Evolutionary conservation across 2,329 filamentous ascomycete genomes (phyloP).

Genomic region (Epichloe amarillans): DNA sequence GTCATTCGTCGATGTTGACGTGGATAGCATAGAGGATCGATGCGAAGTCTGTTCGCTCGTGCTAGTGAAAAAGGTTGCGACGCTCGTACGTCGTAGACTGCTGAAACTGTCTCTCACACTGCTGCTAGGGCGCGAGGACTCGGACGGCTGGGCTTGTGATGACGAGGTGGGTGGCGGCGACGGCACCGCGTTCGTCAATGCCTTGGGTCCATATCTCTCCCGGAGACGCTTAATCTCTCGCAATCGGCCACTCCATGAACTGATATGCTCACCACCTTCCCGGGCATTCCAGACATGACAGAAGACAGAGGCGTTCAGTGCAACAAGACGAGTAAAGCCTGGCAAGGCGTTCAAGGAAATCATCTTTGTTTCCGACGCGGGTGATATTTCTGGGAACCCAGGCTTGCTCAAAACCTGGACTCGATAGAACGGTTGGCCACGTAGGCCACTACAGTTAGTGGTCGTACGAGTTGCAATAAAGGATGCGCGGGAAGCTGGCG

Average conservation of each 20-base stretch:
- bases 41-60: slow-evolving; percentile 44
- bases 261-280: slow-evolving; percentile 69
- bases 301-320: slow-evolving; percentile 89
- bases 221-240: slow-evolving; percentile 73
- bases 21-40: slow-evolving; percentile 43
- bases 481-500: slow-evolving; percentile 66
- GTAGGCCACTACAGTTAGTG: slow-evolving; percentile 12
- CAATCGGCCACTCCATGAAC: slow-evolving; percentile 78
- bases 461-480: slow-evolving; percentile 52
- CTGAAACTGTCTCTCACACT: slow-evolving; percentile 45
- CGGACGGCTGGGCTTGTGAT: slow-evolving; percentile 8
- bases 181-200: slow-evolving; percentile 10
- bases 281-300: slow-evolving; percentile 76
- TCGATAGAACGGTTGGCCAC: slow-evolving; percentile 54
- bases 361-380: slow-evolving; percentile 79
- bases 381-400: slow-evolving; percentile 83
- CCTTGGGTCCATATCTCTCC: slow-evolving; percentile 46
- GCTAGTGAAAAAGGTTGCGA: slow-evolving; percentile 50
- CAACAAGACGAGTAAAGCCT: slow-evolving; percentile 73
- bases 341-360: slow-evolving; percentile 72
- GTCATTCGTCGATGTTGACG: slow-evolving; percentile 38
- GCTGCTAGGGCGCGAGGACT: slow-evolving; percentile 9
- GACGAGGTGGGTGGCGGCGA: slow-evolving; percentile 18
- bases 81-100: slow-evolving; percentile 48
- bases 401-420: slow-evolving; percentile 81